Conservation (phyloP, 2,329 filamentous ascomycete species). For the Boeremia exigua region DNA sequence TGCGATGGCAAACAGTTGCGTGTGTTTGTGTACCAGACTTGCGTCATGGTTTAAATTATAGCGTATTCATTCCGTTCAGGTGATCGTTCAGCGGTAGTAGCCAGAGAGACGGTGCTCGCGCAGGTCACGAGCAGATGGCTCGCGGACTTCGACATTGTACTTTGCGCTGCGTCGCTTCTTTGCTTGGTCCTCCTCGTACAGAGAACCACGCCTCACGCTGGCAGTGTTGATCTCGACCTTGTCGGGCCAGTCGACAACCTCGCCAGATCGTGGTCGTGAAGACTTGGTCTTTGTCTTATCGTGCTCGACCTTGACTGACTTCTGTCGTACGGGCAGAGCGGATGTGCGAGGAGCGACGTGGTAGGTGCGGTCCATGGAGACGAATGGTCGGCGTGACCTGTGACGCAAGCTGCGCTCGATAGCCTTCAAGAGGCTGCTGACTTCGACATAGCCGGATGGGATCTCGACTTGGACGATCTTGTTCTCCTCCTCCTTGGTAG, state of each 20-base stretch:
- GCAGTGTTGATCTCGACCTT: constrained; percentile 41
- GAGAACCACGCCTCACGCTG: constrained; percentile 48
- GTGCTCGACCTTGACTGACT: constrained; percentile 44
- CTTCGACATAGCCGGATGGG: constrained; percentile 50
- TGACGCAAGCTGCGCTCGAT: constrained; percentile 50
- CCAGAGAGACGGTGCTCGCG: constrained; percentile 47
- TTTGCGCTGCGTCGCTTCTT: constrained; percentile 45
- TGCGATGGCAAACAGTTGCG: constrained; percentile 5
- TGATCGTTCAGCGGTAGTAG: constrained; percentile 47
- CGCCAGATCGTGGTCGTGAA: constrained; percentile 42
- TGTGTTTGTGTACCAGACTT: constrained; percentile 13
- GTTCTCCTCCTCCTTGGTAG: constrained; percentile 45
- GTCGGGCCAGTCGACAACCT: constrained; percentile 48
- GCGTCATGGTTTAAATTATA: constrained; percentile 2
- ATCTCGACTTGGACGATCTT: constrained; percentile 55
- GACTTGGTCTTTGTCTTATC: constrained; percentile 33
- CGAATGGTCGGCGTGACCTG: constrained; percentile 46
- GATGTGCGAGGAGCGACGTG: constrained; percentile 49
- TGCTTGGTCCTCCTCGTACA: constrained; percentile 50
- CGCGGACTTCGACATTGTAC: constrained; percentile 51
- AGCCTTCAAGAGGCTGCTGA: constrained; percentile 49
- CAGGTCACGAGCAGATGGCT: constrained; percentile 46
- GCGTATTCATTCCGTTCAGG: constrained; percentile 9
- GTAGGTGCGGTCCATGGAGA: constrained; percentile 54
- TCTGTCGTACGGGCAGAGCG: constrained; percentile 30